These are phyloP conservation scores for Gaeumannomyces tritici DNA, from an alignment of 2,329 filamentous ascomycete species.

Conservation along the genomic window DNA sequence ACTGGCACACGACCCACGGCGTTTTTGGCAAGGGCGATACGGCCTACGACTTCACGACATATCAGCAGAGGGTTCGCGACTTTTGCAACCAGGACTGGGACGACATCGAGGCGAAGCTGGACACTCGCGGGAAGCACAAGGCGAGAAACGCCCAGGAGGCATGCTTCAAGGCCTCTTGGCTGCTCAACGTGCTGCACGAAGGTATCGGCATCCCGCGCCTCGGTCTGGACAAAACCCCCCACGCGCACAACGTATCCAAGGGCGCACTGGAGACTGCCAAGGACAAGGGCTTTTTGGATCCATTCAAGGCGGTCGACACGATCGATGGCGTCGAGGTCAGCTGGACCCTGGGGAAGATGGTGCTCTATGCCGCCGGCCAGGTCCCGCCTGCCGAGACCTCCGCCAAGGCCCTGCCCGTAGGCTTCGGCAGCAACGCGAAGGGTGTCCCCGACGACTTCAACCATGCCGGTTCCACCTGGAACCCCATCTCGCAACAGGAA, in stretches of 20 bases:
- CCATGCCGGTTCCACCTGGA: constrained; percentile 56
- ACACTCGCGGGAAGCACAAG: constrained; percentile 62
- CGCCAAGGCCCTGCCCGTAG: constrained; percentile 58
- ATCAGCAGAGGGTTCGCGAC: constrained; percentile 72
- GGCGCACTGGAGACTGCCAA: constrained; percentile 59
- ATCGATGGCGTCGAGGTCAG: constrained; percentile 87
- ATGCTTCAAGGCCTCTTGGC: constrained; percentile 97
- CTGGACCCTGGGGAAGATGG: constrained; percentile 95
- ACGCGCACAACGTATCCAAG: constrained; percentile 61
- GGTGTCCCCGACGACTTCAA: constrained; percentile 71
- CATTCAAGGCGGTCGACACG: constrained; percentile 89
- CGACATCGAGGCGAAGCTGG: constrained; percentile 58
- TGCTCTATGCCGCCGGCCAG: constrained; percentile 87
- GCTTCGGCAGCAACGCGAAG: constrained; percentile 79
- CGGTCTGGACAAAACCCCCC: constrained; percentile 57
- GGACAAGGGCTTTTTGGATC: constrained; percentile 65
- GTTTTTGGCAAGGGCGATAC: constrained; percentile 76
- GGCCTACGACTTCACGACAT: constrained; percentile 82
- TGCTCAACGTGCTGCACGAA: constrained; percentile 93
- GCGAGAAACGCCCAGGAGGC: constrained; percentile 73
- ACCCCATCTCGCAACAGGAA: constrained; percentile 19
- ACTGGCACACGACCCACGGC: constrained; percentile 97
- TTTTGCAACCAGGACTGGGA: constrained; percentile 84
- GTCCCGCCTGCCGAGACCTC: constrained; percentile 54
- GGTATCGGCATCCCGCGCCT: constrained; percentile 88